Evolutionary conservation across 495 filamentous ascomycete genomes (phyloP), one percentile per base, ranked within the genome.

Genomic region (Glonium stellatum): DNA sequence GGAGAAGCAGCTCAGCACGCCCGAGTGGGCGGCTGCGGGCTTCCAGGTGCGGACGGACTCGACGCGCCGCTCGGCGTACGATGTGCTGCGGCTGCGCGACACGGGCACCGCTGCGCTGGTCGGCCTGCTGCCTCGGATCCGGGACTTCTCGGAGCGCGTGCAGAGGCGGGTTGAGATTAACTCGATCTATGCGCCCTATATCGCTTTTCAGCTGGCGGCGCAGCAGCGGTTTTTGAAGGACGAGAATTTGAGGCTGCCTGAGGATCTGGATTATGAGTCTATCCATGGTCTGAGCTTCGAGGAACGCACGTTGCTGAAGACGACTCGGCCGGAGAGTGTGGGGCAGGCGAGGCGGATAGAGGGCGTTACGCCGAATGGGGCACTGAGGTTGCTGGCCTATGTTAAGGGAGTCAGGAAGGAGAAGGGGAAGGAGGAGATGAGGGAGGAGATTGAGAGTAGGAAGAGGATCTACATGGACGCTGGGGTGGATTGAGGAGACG

Each of bases 321-420:
- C 75, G 22, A 83, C 89, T 10, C 72, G 83, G 42, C 93, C 93
- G 5, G 88, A 90, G 67, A 92, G 80, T 52, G 73, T 98, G 23
- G 95, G 90, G 2, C 92, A 95, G 84, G 92, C 92, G 18, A 75
- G 90, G 52, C 75, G 95, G 10, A 82, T 96, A 53, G 93, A 98
- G 72, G 92, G 93, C 1, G 79, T 89, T 12, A 88, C 86, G 34
- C 83, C 86, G 0, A 74, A 77, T 3, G 86, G 82, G 0, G 78
- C 79, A 31, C 62, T 88, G 55, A 71, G 75, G 52, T 59, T 89
- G 59, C 67, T 88, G n/a, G 71, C 69, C 39, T 78, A 78, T 67
- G 81, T 83, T 11, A 72, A 62, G 50, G 67, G 68, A 8, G 63
- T 62, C 52, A 60, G 63, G 62, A 69, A 63, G 57, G 63, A 53